phyloP scores from a whole-genome alignment of 2,329 filamentous ascomycete species.

The Metarhizium brunneum region DNA sequence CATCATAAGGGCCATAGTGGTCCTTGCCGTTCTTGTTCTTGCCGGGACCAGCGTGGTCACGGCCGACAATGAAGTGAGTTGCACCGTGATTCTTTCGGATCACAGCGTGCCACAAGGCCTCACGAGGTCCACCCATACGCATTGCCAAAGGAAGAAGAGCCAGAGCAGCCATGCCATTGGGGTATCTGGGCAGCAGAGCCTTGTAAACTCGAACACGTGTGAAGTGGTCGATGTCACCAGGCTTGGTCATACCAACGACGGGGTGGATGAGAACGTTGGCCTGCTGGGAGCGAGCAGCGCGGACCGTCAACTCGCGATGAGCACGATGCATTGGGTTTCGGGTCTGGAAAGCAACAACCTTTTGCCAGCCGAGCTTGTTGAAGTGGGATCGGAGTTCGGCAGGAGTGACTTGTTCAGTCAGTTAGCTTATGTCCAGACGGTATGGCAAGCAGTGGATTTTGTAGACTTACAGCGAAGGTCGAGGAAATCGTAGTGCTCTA shows the following conservation, averaged over 20 bases:
- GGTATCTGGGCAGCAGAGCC: slow-evolving; percentile 90
- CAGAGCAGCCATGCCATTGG: slow-evolving; percentile 97
- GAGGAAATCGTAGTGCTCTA: slow-evolving; percentile 99
- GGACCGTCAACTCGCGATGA: slow-evolving; percentile 94
- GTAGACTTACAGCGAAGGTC: slow-evolving; percentile 71
- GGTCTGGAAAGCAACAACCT: slow-evolving; percentile 98
- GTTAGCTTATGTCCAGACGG: neutral
- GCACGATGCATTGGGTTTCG: slow-evolving; percentile 99
- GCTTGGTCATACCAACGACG: slow-evolving; percentile 96
- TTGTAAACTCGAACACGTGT: slow-evolving; percentile 98
- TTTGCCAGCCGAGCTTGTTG: slow-evolving; percentile 98
- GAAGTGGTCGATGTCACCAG: slow-evolving; percentile 99
- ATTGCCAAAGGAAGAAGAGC: slow-evolving; percentile 93
- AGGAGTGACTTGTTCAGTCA: slow-evolving; percentile 59
- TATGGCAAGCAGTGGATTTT: neutral
- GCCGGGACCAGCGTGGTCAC: slow-evolving; percentile 94
- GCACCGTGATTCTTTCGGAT: slow-evolving; percentile 99
- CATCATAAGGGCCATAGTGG: slow-evolving; percentile 97
- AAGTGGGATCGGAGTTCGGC: slow-evolving; percentile 93
- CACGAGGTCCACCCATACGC: slow-evolving; percentile 97
- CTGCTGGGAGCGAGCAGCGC: slow-evolving; percentile 88
- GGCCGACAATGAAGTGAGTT: slow-evolving; percentile 97
- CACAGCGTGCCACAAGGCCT: slow-evolving; percentile 99
- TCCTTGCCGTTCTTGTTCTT: slow-evolving; percentile 97
- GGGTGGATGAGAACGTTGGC: slow-evolving; percentile 99